These are phyloP conservation scores for Phytophthora boehmeriae DNA, from an alignment of 352 stramenopile genomes.

Conservation along the genomic window DNA sequence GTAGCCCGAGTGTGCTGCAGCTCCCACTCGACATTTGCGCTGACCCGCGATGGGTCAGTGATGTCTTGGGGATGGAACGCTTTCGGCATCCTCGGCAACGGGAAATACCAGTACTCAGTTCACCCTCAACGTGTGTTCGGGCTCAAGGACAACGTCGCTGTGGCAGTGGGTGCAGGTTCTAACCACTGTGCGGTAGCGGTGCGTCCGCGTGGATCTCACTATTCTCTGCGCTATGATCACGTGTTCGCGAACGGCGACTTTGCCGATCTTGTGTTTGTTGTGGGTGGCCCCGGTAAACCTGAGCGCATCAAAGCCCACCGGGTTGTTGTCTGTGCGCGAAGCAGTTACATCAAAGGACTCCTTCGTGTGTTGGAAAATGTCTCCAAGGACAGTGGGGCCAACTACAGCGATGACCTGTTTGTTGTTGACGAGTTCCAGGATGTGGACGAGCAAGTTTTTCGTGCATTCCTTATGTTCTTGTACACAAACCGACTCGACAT, in stretches of 20 bases:
- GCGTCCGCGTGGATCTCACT: constrained; percentile 57
- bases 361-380: constrained; percentile 46
- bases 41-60: constrained; percentile 55
- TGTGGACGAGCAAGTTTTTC: constrained; percentile 64
- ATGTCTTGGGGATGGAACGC: constrained; percentile 91
- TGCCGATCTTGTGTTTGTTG: constrained; percentile 59
- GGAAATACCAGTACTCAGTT: constrained; percentile 77
- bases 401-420: constrained; percentile 16
- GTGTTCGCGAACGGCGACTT: constrained; percentile 60
- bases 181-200: constrained; percentile 74
- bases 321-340: constrained; percentile 64
- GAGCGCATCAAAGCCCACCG: constrained; percentile 47
- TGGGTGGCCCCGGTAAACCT: constrained; percentile 23
- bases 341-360: constrained; percentile 61
- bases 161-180: constrained; percentile 62
- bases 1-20: constrained; percentile 58
- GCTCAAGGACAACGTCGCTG: constrained; percentile 60
- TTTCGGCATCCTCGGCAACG: constrained; percentile 75
- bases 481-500: constrained; percentile 77
- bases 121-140: constrained; percentile 67
- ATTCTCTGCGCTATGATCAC: constrained; percentile 64
- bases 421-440: constrained; percentile 61
- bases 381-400: neutral
- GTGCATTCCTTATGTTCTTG: constrained; percentile 67
- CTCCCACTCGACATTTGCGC: constrained; percentile 76